Evolutionary conservation across 1,284 basidiomycete species (phyloP), one percentile per base, ranked within the genome.

Genomic region (Cutaneotrichosporon cyanovorans): DNA sequence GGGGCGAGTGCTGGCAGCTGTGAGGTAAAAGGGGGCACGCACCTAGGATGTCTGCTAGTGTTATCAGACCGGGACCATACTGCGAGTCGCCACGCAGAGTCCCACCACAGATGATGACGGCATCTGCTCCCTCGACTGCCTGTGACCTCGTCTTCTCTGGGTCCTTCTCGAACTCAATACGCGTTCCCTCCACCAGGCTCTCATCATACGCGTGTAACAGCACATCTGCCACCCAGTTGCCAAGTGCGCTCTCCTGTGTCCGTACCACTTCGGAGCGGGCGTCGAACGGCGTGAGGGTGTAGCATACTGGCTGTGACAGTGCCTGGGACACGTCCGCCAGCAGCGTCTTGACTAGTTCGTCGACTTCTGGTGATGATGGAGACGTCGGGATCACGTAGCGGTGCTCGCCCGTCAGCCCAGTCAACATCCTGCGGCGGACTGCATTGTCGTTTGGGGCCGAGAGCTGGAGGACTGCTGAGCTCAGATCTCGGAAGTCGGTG

Each of bases 151-250:
- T 16, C 9, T 39, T 16, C n/a, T 37, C 32, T 11, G 31, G 37
- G 7, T 30, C 44, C 46, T 63, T 60, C 28, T 59, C 54, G 21
- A 58, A 51, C 10, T 47, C 53, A 15, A 58, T 50, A 4, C n/a
- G 12, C 19, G 42, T 47, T 14, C 50, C 53, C 36, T 69, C 65
- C 19, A 65, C 42, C 43, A 85, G 69, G 4, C 80, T 79, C 60
- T 90, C 87, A 51, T 92, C 89, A 60, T 91, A 93, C 1, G 85
- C 80, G 63, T 90, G 85, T 51, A 86, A 75, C 23, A 90, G 68
- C 23, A 92, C 82, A 66, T 95, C 90, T 1, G 88, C 84, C 47
- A 91, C 82, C 83, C 87, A 90, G 63, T 93, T 87, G n/a, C 82
- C 84, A 9, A 84, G 75, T 0, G 84, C 83, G 15, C 83, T 83